Evolutionary conservation across 768 basidiomycete genomes (phyloP).

Genomic region (Xerocomellus dryophilus): DNA sequence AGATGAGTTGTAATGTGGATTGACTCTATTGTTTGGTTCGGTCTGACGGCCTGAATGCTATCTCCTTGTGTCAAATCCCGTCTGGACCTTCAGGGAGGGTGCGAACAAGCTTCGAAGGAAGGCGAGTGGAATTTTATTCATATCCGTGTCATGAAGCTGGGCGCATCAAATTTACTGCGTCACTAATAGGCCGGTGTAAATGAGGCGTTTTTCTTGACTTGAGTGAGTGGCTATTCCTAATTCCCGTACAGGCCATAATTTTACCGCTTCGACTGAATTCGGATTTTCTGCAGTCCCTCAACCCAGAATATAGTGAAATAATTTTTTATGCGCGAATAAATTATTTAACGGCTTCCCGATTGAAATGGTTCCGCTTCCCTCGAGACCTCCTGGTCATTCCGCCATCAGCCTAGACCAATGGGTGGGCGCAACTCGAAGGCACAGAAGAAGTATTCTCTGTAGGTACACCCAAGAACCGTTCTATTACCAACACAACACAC

Average conservation of each 20-base stretch:
- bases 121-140: slow-evolving; percentile 15
- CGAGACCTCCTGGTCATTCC: background rate
- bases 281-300: slow-evolving; percentile 4
- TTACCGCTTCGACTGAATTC: no score
- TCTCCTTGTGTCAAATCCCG: slow-evolving; percentile 2
- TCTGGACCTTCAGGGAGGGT: slow-evolving; percentile 6
- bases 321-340: slow-evolving; percentile 10
- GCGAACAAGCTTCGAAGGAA: slow-evolving; percentile 1
- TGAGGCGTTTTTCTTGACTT: slow-evolving; percentile 5
- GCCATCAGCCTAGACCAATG: background rate
- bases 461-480: background rate
- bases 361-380: background rate
- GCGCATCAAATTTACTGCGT: slow-evolving; percentile 15
- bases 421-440: slow-evolving; percentile 2
- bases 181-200: slow-evolving; percentile 6
- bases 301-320: slow-evolving; percentile 7
- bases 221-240: slow-evolving; percentile 12
- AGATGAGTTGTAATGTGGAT: slow-evolving; percentile 34
- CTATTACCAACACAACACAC: background rate
- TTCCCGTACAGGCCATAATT: slow-evolving; percentile 19
- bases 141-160: slow-evolving; percentile 24
- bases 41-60: slow-evolving; percentile 19
- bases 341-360: slow-evolving; percentile 9
- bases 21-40: slow-evolving; percentile 11
- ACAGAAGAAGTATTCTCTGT: background rate